Percentiles rank a stretch among this genome's conserved stretches.
phyloP scores from a whole-genome alignment of 2,329 filamentous ascomycete species.

The Ramularia endophylla region DNA sequence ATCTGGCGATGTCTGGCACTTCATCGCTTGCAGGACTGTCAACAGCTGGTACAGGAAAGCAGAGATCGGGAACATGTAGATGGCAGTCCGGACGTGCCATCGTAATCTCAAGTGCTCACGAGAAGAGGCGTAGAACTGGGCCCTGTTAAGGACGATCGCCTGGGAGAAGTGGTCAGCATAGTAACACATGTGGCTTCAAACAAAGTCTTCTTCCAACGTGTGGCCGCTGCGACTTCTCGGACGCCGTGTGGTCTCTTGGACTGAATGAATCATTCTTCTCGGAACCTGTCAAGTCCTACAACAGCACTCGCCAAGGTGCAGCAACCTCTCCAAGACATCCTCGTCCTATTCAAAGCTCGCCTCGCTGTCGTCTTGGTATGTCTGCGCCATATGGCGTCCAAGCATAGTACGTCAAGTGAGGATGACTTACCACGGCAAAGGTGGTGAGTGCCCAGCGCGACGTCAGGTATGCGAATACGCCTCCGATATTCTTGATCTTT shows the following conservation, averaged over 20 bases:
- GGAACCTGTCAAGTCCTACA: no score
- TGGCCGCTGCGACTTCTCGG: no score
- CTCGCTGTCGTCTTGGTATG: no score
- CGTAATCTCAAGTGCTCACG: slow-evolving; percentile 70
- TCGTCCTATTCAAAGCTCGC: no score
- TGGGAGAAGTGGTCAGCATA: slow-evolving; percentile 26
- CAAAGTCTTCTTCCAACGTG: neutral
- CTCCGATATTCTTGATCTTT: slow-evolving; percentile 60
- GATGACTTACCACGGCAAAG: slow-evolving; percentile 61
- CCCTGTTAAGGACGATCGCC: slow-evolving; percentile 83
- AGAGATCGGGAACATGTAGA: slow-evolving; percentile 66
- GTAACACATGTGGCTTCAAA: no score
- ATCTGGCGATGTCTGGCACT: slow-evolving; percentile 69
- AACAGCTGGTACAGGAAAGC: slow-evolving; percentile 64
- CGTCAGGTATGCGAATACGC: slow-evolving; percentile 83
- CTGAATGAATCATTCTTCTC: no score
- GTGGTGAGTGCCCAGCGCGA: slow-evolving; percentile 90
- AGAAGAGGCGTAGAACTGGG: slow-evolving; percentile 88
- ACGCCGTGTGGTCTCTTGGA: no score
- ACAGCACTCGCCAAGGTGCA: no score
- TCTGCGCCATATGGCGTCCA: no score
- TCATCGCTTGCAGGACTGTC: slow-evolving; percentile 72
- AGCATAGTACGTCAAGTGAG: no score
- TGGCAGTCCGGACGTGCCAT: slow-evolving; percentile 63
- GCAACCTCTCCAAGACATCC: no score